Percentiles rank a stretch among this genome's conserved stretches.
Conservation (phyloP, 139 green algal species). For the Chlorella vulgaris region DNA sequence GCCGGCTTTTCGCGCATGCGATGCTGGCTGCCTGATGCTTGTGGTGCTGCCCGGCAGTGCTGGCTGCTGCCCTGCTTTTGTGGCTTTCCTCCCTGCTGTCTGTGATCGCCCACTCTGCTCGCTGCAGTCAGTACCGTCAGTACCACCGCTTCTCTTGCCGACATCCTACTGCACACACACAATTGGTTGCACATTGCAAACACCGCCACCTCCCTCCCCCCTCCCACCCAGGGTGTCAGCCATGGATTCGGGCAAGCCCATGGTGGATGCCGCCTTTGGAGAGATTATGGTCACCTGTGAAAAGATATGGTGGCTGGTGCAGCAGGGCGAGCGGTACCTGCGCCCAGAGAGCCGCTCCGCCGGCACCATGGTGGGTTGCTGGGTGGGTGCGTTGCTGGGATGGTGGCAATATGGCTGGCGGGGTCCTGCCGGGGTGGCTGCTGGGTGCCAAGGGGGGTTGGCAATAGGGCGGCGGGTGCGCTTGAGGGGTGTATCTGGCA, state of each 20-base stretch:
- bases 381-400: neutral
- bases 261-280: constrained; percentile 94
- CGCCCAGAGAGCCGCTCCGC: constrained; percentile 77
- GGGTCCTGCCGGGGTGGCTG: neutral
- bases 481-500: too few relatives aligned
- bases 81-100: too few relatives aligned
- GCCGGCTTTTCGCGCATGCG: too few relatives aligned
- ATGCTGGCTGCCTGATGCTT: neutral
- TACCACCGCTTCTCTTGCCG: too few relatives aligned
- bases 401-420: neutral
- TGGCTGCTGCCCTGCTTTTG: neutral
- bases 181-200: too few relatives aligned
- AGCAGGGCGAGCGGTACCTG: constrained; percentile 83
- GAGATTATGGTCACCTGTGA: constrained; percentile 95
- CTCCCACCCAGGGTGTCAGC: constrained; percentile 77
- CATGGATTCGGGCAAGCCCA: constrained; percentile 91
- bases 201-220: neutral
- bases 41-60: neutral
- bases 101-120: too few relatives aligned
- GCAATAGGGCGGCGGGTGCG: too few relatives aligned
- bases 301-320: constrained; percentile 95
- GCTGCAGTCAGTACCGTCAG: too few relatives aligned
- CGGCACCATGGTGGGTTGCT: constrained; percentile 77
- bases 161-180: too few relatives aligned
- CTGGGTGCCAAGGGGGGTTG: too few relatives aligned